Percentiles rank a stretch among this genome's conserved stretches.
Evolutionary conservation across 768 basidiomycete genomes (phyloP).

Genomic region (Serendipita sp.): DNA sequence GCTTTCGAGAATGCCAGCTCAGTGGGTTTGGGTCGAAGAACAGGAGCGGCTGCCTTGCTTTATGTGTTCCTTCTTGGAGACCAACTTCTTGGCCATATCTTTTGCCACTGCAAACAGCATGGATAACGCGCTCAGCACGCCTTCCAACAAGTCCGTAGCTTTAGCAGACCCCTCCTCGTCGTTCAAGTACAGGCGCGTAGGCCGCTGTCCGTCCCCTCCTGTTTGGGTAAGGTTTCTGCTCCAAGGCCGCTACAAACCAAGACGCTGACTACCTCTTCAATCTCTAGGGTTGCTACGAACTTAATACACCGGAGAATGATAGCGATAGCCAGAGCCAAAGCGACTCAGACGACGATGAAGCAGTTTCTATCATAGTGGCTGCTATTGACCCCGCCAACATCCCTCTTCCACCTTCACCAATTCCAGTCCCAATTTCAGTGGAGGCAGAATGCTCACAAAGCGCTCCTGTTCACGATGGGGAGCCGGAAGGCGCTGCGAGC

Average conservation of each 20-base stretch:
- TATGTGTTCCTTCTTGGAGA: neutral
- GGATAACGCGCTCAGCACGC: too few species aligned
- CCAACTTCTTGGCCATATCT: neutral
- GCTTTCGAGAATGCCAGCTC: neutral
- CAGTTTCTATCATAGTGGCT: neutral
- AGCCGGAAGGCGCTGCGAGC: neutral
- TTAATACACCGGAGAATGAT: neutral
- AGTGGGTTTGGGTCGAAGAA: neutral
- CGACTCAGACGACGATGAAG: neutral
- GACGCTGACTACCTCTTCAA: neutral
- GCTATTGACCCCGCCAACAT: slow-evolving; percentile 1
- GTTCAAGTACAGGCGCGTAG: neutral
- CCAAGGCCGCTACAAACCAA: neutral
- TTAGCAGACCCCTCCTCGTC: neutral
- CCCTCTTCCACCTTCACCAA: slow-evolving; percentile 3
- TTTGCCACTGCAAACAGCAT: too few species aligned
- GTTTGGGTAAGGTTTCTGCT: neutral
- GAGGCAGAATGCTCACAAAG: neutral
- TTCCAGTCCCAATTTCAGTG: neutral
- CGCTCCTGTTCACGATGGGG: neutral
- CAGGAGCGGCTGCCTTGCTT: neutral
- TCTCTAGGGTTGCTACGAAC: slow-evolving; percentile 1
- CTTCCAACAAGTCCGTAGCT: neutral
- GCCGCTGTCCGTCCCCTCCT: slow-evolving; percentile 1
- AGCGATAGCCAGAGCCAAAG: neutral